Evolutionary conservation across 768 basidiomycete species (phyloP), one percentile per base, ranked within the genome.

Genomic region (Tubosaeta sp.): DNA sequence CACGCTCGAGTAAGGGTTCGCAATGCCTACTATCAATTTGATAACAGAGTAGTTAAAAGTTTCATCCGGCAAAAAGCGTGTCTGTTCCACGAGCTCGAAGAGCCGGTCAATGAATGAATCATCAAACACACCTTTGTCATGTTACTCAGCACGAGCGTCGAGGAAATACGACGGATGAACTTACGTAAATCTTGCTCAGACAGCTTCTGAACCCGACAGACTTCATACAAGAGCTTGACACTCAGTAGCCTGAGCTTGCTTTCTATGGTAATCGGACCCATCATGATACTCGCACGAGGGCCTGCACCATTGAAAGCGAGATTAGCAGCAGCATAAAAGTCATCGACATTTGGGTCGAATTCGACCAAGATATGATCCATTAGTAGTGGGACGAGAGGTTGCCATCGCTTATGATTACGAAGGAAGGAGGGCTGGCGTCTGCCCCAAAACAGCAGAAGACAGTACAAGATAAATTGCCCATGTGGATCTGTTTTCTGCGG

Each of bases 11-110:
- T 29, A 10, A 49, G 46, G 13, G 45, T 33, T 51, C 19, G 46
- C 9, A 17, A 16, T 69, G 13, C 87, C 66, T 61, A 95, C 95
- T 55, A 98, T 84, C 32, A 97, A 77, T 65, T 95, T 95, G 68
- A 99, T 95, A 34, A 97, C 86, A 1, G 90, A 85, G 66, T 97
- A 98, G 63, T 97, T 98, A 71, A 97, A 86, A 0, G 85, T 82
- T 55, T 99, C 97, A 61, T 98, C 95, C 2, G 84, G 82, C 73
- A 90, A 83, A 56, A 86, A 79, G 43, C 90, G 77, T 0, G 97
- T 98, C 59, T 88, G 84, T 66, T 99, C 97, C 35, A 99, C 91
- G 39, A 98, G 80, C 47, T 95, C 89, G 60, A 97, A 95, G 43
- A 99, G 71, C 61, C 86, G 82, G 54, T 94, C 90, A 43, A 99